Evolutionary conservation across 75 land plant species (phyloP), one percentile per base, ranked within the genome.

Genomic region (Cunninghamia lanceolata): DNA sequence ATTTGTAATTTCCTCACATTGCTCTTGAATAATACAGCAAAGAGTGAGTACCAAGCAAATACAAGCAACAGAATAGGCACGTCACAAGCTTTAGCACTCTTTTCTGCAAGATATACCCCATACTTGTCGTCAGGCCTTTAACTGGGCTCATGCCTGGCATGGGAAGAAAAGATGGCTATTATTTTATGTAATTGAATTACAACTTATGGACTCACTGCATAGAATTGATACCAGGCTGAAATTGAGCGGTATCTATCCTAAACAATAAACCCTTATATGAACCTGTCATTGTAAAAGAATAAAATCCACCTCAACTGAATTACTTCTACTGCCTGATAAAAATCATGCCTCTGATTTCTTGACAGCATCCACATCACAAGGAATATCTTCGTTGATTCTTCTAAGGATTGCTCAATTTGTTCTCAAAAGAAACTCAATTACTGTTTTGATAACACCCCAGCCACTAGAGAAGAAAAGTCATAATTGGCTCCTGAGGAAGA

Each of bases 401-500:
- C 25, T 75, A 42, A 79, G 46, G n/a, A 79, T 42, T 21, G 42
- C 30, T 77, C 82, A 10, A 79, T 35, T 36, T 16, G 17, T 39
- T 77, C 8, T 77, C 42, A 38, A 16, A 39, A 42, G 21, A 38
- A 35, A 39, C 34, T 5, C 42, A 79, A 39, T 50, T 82, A 82
- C 28, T 30, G 59, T 50, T 82, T 82, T 3, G 84, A 47, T 15
- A 82, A 82, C 46, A 42, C 59, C 46, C 84, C 56, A 82, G 84
- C 84, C 84, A 82, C 84, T 82, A 82, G 36, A n/a, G 84, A 82
- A 47, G 84, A 82, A 16, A 82, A 82, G 38, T 82, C 84, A 52
- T 82, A 82, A 82, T 52, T 52, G 17, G 84, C 84, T 35, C 84
- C 59, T 9, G 83, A 28, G 25, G 45, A 39, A 10, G 84, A 82